Percentiles rank a stretch among this genome's conserved stretches.
Conservation (phyloP, 2,329 filamentous ascomycete genomes). For the Corinectria fuckeliana region DNA sequence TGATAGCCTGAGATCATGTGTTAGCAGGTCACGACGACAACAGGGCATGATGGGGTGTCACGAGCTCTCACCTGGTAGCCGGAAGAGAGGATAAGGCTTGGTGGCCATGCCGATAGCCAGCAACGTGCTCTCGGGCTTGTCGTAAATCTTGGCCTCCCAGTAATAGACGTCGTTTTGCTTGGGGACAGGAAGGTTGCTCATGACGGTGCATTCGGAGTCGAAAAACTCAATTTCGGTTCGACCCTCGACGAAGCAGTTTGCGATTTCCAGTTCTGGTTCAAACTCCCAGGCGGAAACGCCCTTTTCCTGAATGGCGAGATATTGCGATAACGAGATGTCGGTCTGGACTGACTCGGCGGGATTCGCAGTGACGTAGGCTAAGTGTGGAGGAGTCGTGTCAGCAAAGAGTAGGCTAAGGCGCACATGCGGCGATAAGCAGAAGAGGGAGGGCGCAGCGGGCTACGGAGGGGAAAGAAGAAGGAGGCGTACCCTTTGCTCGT, state of each 20-base stretch:
- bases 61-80: constrained; percentile 77
- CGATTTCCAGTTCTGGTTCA: constrained; percentile 97
- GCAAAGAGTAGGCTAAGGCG: constrained; percentile 5
- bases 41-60: constrained; percentile 7
- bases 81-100: constrained; percentile 95
- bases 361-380: constrained; percentile 93
- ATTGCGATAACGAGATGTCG: constrained; percentile 97
- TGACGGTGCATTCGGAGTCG: constrained; percentile 95
- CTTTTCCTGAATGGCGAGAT: constrained; percentile 98
- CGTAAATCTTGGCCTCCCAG: constrained; percentile 98
- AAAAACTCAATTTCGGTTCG: constrained; percentile 99
- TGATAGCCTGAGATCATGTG: constrained; percentile 70
- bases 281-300: constrained; percentile 99
- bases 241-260: constrained; percentile 97
- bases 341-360: constrained; percentile 94
- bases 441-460: not conserved
- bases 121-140: constrained; percentile 88
- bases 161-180: constrained; percentile 99
- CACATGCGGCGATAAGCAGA: constrained; percentile 7
- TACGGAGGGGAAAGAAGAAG: not conserved
- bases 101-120: constrained; percentile 94
- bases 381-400: constrained; percentile 21
- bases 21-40: constrained; percentile 27
- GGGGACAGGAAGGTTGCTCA: constrained; percentile 94
- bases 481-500: constrained; percentile 82